Percentiles rank a stretch among this genome's conserved stretches.
These are phyloP conservation scores for Pholiota microspora DNA, from an alignment of 768 basidiomycete species.

Conservation along the genomic window DNA sequence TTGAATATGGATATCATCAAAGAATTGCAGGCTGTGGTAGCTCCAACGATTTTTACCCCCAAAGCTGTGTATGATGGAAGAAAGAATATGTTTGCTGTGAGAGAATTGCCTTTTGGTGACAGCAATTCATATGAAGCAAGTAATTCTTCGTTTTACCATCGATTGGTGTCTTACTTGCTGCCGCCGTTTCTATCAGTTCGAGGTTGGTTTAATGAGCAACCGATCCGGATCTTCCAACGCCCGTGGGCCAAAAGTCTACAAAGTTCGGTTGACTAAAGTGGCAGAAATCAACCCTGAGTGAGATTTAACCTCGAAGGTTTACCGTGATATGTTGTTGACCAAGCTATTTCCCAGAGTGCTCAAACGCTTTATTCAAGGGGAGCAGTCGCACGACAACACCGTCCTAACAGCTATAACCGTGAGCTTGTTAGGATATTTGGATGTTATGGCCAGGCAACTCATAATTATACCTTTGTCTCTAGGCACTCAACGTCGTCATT, in stretches of 20 bases:
- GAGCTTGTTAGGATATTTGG: constrained; percentile 13
- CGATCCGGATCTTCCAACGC: constrained; percentile 29
- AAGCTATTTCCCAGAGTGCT: constrained; percentile 46
- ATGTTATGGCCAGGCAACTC: not conserved
- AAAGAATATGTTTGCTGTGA: constrained; percentile 69
- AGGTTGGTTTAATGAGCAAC: constrained; percentile 47
- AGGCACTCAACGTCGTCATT: constrained; percentile 81
- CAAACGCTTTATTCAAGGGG: constrained; percentile 57
- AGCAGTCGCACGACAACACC: constrained; percentile 64
- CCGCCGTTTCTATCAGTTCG: constrained; percentile 44
- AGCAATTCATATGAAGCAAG: constrained; percentile 50
- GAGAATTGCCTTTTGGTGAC: constrained; percentile 58
- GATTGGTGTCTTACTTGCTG: not conserved
- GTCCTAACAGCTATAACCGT: constrained; percentile 68
- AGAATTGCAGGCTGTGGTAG: constrained; percentile 53
- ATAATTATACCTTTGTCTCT: not conserved
- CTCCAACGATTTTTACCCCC: constrained; percentile 69
- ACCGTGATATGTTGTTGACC: not conserved
- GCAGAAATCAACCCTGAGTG: constrained; percentile 42
- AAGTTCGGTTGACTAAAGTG: constrained; percentile 59
- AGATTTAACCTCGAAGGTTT: not conserved
- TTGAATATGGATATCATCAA: constrained; percentile 72
- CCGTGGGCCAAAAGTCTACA: constrained; percentile 62
- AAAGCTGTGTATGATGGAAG: constrained; percentile 76
- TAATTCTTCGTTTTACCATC: constrained; percentile 6